Base-by-base conservation (phyloP, 805 yeast species). In the Wickerhamomyces bovis region DNA sequence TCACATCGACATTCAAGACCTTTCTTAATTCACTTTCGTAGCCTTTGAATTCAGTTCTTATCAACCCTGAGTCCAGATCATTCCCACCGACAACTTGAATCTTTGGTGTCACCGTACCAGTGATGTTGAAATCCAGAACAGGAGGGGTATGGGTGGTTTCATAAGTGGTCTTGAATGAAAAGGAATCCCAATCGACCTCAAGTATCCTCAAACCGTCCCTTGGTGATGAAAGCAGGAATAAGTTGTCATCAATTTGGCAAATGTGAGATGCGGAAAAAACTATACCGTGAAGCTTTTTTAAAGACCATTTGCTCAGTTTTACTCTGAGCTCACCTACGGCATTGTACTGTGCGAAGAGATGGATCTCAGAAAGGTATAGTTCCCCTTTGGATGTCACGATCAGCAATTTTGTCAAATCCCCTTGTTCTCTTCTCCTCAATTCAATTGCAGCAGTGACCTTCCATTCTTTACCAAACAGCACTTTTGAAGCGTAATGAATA, bases 11-110 rank as follows among this genome's bases (percentile, higher is more conserved):
- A 8, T 5, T 13, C 6, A 19, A 10, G 9, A 36, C 21, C 4
- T 43, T 21, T 1, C 30, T 18, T 1, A 18, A 1, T 7, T 13
- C 18, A 2, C 46, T 28, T 2, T 50, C 41, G 31, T 22, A 57
- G 2, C 62, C 62, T 39, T 47, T 48, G 43, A 46, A 57, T 36
- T 53, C 55, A 0, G 64, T 58, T 18, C 51, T 44, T 0, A 60
- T 50, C 2, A 56, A 22, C 0, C 64, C 64, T 16, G 49, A 49
- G 9, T 41, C 22, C 35, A 53, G 39, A 3, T 49, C 49, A 12
- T 42, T 30, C 1, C 63, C 64, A 7, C 64, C 64, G 21, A 54
- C 46, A 2, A 47, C 44, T 41, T 58, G 63, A 6, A 60, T 13
- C 31, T 60, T 60, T 3, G 60, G 60, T 3, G 49, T 19, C 4